phyloP scores from a whole-genome alignment of 208 protist species.

The Trypanosoma scelopori region DNA sequence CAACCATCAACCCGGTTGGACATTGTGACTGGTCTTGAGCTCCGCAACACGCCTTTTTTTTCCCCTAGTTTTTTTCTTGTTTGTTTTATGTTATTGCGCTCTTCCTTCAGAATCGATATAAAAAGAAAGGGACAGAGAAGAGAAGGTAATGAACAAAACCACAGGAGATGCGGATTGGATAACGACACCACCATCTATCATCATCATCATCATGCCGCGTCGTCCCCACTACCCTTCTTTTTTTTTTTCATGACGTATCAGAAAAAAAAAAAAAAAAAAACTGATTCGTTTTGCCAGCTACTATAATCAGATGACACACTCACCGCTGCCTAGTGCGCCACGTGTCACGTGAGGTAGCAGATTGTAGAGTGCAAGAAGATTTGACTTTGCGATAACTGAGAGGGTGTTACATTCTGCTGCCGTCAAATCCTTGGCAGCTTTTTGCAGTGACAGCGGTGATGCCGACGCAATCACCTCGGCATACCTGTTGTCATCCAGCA shows the following conservation, averaged over 20 bases:
- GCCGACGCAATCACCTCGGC: constrained; percentile 47
- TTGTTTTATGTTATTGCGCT: too few relatives aligned
- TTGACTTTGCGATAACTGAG: constrained; percentile 13
- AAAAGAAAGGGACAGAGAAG: constrained; percentile 11
- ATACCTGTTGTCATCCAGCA: constrained; percentile 76
- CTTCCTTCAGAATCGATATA: background rate
- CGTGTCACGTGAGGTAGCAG: constrained; percentile 61
- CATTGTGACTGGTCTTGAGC: constrained; percentile 6
- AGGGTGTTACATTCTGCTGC: constrained; percentile 36
- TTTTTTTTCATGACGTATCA: constrained; percentile 5
- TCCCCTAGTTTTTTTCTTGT: too few relatives aligned
- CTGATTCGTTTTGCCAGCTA: background rate
- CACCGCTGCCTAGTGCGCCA: constrained; percentile 24
- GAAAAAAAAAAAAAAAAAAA: too few relatives aligned
- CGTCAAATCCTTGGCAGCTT: constrained; percentile 38
- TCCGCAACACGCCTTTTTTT: background rate
- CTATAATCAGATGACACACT: constrained; percentile 1
- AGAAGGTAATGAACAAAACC: constrained; percentile 18
- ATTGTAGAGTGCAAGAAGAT: constrained; percentile 53
- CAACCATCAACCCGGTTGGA: background rate
- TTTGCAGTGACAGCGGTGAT: constrained; percentile 33
- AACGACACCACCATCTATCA: background rate
- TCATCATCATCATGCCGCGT: constrained; percentile 5
- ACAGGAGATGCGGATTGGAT: constrained; percentile 3
- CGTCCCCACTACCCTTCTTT: constrained; percentile 3